Conservation (phyloP, 140 eudicot genomes). For the Bidens hawaiensis region DNA sequence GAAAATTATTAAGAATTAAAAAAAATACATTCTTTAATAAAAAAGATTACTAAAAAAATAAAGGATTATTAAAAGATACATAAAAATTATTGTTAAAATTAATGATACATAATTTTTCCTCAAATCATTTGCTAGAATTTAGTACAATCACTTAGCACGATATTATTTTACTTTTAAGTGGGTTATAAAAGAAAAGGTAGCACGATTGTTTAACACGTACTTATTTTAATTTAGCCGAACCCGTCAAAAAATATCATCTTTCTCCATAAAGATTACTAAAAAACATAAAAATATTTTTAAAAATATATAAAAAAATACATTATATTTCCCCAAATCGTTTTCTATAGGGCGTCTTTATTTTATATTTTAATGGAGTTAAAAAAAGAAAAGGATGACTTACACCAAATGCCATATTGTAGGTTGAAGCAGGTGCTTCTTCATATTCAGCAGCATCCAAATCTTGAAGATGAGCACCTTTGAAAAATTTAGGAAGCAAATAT, state of each 20-base stretch:
- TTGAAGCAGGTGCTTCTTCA: slow-evolving; percentile 83
- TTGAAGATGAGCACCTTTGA: slow-evolving; percentile 92
- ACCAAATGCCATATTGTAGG: slow-evolving; percentile 64
- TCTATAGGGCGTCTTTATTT: not conserved
- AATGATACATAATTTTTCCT: not conserved
- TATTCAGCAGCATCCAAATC: slow-evolving; percentile 97
- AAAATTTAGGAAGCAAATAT: slow-evolving; percentile 81
- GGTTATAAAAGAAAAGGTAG: not conserved
- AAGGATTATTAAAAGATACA: too few species aligned
- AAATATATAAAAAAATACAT: not conserved
- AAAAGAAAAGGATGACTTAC: slow-evolving; percentile 44
- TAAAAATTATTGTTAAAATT: too few species aligned
- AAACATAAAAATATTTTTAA: not conserved
- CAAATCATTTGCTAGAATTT: not conserved
- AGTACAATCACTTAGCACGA: not conserved
- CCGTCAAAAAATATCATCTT: not conserved
- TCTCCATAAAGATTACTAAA: not conserved
- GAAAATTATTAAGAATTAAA: too few species aligned
- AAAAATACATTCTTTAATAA: too few species aligned
- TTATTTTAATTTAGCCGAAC: too few species aligned
- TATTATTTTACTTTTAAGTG: not conserved
- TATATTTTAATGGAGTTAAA: not conserved
- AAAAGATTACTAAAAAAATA: too few species aligned
- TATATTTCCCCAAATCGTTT: not conserved
- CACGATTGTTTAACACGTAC: too few species aligned